A percentile compares a stretch with the other conserved stretches of the same genome.
Conservation (phyloP, 192 early-diverging fungal genomes). For the Pilaira anomala region DNA sequence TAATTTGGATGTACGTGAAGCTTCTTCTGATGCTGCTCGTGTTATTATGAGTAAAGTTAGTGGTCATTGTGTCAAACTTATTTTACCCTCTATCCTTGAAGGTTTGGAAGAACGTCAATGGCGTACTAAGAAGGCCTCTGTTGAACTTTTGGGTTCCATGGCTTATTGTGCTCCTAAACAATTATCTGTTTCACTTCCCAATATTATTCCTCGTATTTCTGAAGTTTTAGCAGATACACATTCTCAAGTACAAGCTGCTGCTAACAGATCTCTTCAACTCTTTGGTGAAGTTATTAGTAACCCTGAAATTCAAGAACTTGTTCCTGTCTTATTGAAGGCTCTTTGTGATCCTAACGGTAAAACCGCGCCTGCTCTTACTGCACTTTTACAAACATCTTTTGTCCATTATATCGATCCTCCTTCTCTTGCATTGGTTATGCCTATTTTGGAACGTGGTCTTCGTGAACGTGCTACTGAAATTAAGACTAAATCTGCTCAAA, state of each 20-base stretch:
- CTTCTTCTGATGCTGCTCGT: conserved; percentile 82
- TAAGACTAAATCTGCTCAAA: conserved; percentile 95
- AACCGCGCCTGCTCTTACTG: conserved; percentile 76
- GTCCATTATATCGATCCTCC: conserved; percentile 99
- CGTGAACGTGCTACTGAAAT: conserved; percentile 82
- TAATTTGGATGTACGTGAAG: conserved; percentile 83
- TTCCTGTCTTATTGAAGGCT: conserved; percentile 82
- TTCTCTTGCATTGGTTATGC: conserved; percentile 90
- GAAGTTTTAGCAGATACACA: conserved; percentile 94
- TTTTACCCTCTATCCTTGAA: conserved; percentile 82
- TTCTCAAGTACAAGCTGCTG: conserved; percentile 82
- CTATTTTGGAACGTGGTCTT: conserved; percentile 91
- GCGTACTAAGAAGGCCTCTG: conserved; percentile 96
- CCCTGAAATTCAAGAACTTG: conserved; percentile 92
- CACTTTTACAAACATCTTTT: conserved; percentile 91
- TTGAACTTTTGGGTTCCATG: conserved; percentile 94
- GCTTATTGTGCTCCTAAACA: conserved; percentile 96
- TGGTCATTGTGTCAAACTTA: conserved; percentile 94
- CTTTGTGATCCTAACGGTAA: conserved; percentile 86
- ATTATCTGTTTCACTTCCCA: conserved; percentile 83
- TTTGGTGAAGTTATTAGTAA: conserved; percentile 98
- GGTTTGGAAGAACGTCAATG: conserved; percentile 90
- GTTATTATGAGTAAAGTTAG: conserved; percentile 95
- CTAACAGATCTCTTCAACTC: conserved; percentile 74
- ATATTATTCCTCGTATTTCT: conserved; percentile 87